Evolutionary conservation across 75 land plant genomes (phyloP).

Genomic region (Larix kaempferi): DNA sequence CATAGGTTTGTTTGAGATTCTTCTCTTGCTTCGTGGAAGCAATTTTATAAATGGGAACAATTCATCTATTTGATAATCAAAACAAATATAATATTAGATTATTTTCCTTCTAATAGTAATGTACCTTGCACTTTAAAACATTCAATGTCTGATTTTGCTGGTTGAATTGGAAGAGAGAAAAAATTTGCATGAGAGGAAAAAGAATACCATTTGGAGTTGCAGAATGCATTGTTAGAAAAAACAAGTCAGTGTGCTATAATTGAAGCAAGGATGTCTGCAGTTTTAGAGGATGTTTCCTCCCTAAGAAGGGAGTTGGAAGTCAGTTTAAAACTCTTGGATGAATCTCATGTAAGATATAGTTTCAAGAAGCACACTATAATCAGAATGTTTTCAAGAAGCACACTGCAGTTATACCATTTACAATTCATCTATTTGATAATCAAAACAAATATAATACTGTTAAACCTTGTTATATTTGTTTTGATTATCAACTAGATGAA

Average conservation of each 20-base stretch:
- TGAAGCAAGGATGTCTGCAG: constrained; percentile 49
- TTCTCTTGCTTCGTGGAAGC: constrained; percentile 93
- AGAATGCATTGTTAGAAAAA: constrained; percentile 54
- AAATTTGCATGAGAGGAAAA: constrained; percentile 22
- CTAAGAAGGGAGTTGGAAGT: constrained; percentile 17
- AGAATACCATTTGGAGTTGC: constrained; percentile 42
- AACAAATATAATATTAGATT: background rate
- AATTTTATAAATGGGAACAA: constrained; percentile 93
- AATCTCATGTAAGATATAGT: too few relatives aligned
- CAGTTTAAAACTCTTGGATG: too few relatives aligned
- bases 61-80: constrained; percentile 68
- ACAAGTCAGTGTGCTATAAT: constrained; percentile 33
- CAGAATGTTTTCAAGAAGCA: too few relatives aligned
- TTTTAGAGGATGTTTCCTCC: constrained; percentile 49
- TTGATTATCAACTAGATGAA: too few relatives aligned
- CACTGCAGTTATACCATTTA: too few relatives aligned
- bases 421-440: too few relatives aligned
- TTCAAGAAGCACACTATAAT: too few relatives aligned
- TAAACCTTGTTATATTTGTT: too few relatives aligned
- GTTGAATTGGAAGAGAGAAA: constrained; percentile 9
- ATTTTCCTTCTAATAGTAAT: too few relatives aligned
- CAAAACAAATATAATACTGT: too few relatives aligned
- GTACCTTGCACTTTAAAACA: constrained; percentile 7
- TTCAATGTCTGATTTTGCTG: background rate
- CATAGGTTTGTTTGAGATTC: constrained; percentile 91